Evolutionary conservation across 192 early-diverging fungal genomes (phyloP).

Genomic region (Coemansia javaensis): DNA sequence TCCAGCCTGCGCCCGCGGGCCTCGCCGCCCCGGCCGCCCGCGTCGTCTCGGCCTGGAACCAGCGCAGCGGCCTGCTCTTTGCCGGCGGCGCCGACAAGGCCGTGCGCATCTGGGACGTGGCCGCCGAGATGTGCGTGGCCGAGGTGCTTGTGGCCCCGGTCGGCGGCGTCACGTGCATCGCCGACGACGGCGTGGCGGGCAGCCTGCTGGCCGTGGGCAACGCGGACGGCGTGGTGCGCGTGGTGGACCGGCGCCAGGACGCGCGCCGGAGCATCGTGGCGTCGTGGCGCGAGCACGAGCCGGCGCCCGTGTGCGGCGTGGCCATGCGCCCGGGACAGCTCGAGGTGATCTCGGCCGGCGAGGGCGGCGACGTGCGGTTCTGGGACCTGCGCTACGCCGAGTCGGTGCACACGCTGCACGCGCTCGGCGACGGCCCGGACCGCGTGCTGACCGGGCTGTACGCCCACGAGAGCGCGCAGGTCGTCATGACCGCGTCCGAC

Average conservation of each 20-base stretch:
- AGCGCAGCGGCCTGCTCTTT: constrained; percentile 36
- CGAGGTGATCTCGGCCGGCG: constrained; percentile 40
- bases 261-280: constrained; percentile 27
- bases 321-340: constrained; percentile 29
- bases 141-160: constrained; percentile 32
- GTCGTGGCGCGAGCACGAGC: constrained; percentile 42
- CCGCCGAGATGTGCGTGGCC: constrained; percentile 41
- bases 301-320: constrained; percentile 23
- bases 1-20: too few relatives aligned
- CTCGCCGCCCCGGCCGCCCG: too few relatives aligned
- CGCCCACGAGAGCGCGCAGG: constrained; percentile 39
- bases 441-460: constrained; percentile 28
- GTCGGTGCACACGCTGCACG: constrained; percentile 13
- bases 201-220: constrained; percentile 41
- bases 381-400: constrained; percentile 47
- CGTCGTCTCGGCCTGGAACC: constrained; percentile 49
- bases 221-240: constrained; percentile 41
- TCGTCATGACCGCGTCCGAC: constrained; percentile 37
- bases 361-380: constrained; percentile 35
- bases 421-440: constrained; percentile 24
- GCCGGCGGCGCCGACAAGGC: constrained; percentile 38
- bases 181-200: constrained; percentile 35
- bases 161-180: constrained; percentile 42
- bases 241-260: constrained; percentile 42
- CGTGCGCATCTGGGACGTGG: constrained; percentile 49